Percentiles rank a stretch among this genome's conserved stretches.
Evolutionary conservation across 176 grass and related monocot species (phyloP).

Genomic region (Aegilops bicornis): DNA sequence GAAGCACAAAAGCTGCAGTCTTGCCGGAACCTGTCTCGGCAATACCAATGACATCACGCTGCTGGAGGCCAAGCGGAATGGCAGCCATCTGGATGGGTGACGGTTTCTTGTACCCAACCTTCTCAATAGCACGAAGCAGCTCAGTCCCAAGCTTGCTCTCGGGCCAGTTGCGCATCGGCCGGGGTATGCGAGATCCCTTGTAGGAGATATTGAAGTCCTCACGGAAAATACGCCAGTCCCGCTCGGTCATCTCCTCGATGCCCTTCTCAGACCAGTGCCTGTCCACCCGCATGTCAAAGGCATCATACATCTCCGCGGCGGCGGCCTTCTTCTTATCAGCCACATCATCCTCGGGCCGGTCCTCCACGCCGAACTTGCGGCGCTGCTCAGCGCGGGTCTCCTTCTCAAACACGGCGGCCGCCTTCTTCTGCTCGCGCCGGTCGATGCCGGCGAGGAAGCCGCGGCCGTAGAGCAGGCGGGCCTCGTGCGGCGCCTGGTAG

Average conservation of each 20-base stretch:
- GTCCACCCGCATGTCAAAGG: conserved; percentile 93
- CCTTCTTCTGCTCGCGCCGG: conserved; percentile 95
- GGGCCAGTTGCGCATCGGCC: conserved; percentile 79
- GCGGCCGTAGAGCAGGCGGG: conserved; percentile 78
- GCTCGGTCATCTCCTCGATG: conserved; percentile 82
- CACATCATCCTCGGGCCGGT: conserved; percentile 66
- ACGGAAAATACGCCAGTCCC: conserved; percentile 95
- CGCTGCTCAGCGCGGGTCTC: conserved; percentile 81
- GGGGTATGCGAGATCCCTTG: conserved; percentile 87
- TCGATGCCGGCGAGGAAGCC: conserved; percentile 90
- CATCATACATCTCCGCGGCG: conserved; percentile 76
- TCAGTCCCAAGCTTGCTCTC: conserved; percentile 87
- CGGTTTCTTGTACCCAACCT: conserved; percentile 76
- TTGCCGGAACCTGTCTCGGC: conserved; percentile 96
- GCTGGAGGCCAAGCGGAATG: conserved; percentile 91
- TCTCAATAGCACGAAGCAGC: conserved; percentile 79
- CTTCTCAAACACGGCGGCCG: conserved; percentile 64
- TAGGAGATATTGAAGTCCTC: conserved; percentile 97
- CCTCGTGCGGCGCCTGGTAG: conserved; percentile 85
- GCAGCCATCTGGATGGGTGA: conserved; percentile 97
- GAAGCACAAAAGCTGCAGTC: conserved; percentile 94
- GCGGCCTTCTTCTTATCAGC: conserved; percentile 69
- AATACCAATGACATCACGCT: conserved; percentile 97
- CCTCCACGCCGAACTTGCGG: conserved; percentile 74
- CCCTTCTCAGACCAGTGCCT: conserved; percentile 92